Evolutionary conservation across 1,284 basidiomycete species (phyloP).

Genomic region (Malassezia vespertilionis): DNA sequence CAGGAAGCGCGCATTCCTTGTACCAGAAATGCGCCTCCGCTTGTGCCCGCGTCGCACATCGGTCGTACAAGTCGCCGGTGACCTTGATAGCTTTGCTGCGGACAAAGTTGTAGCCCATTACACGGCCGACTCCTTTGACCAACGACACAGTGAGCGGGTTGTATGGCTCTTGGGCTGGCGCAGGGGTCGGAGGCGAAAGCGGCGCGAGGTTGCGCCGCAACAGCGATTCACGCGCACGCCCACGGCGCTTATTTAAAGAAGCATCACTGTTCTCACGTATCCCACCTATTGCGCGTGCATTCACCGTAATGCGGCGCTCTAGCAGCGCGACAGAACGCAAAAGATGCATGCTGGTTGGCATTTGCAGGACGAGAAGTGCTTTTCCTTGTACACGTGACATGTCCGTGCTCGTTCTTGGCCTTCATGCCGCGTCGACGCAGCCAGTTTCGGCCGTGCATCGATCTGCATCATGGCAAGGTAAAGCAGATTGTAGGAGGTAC

Average conservation of each 20-base stretch:
- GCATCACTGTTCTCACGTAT: too few relatives aligned
- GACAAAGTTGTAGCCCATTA: slow-evolving; percentile 53
- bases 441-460: slow-evolving; percentile 86
- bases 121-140: slow-evolving; percentile 48
- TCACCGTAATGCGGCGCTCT: too few relatives aligned
- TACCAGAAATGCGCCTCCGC: slow-evolving; percentile 42
- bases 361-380: too few relatives aligned
- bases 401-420: neutral
- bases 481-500: slow-evolving; percentile 98
- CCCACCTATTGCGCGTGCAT: too few relatives aligned
- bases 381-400: slow-evolving; percentile 5
- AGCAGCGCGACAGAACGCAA: too few relatives aligned
- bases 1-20: slow-evolving; percentile 67
- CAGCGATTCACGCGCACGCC: slow-evolving; percentile 11
- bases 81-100: slow-evolving; percentile 52
- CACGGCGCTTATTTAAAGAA: slow-evolving; percentile 8
- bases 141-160: slow-evolving; percentile 31
- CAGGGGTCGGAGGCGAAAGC: slow-evolving; percentile 32
- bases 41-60: slow-evolving; percentile 50
- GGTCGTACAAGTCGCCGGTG: slow-evolving; percentile 53
- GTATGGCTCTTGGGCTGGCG: slow-evolving; percentile 23
- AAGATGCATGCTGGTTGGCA: too few relatives aligned
- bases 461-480: slow-evolving; percentile 66
- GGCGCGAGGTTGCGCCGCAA: slow-evolving; percentile 22
- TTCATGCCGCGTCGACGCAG: slow-evolving; percentile 20